phyloP scores from a whole-genome alignment of 106 monocot species.

The Alisma plantagoaquatica region DNA sequence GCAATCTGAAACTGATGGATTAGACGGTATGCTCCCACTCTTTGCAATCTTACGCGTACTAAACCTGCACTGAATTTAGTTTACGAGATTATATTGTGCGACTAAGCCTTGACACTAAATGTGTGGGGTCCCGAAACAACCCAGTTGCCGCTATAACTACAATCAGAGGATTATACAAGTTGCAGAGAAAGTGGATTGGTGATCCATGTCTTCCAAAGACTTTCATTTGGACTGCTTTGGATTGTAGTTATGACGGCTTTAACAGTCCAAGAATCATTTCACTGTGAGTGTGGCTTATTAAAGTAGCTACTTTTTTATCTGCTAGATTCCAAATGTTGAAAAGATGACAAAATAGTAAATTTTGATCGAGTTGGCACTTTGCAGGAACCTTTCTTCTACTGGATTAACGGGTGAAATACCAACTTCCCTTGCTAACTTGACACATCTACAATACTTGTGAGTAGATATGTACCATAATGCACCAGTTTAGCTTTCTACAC shows the following conservation, averaged over 20 bases:
- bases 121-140: too few species aligned
- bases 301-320: too few species aligned
- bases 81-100: too few species aligned
- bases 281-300: not conserved
- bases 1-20: not conserved
- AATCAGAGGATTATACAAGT: not conserved
- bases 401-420: not conserved
- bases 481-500: too few species aligned
- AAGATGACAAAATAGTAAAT: not conserved
- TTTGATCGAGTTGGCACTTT: not conserved
- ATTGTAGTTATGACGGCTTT: not conserved
- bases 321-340: too few species aligned
- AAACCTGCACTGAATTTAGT: too few species aligned
- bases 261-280: not conserved
- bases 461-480: too few species aligned
- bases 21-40: not conserved
- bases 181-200: not conserved
- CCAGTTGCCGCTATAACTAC: not conserved
- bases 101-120: too few species aligned
- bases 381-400: slow-evolving; percentile 5
- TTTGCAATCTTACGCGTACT: not conserved
- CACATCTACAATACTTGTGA: not conserved
- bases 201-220: slow-evolving; percentile 1
- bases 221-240: not conserved
- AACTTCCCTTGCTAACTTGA: not conserved